Base-by-base conservation (phyloP, 2,329 filamentous ascomycete species). In the Xylariaceae sp. region DNA sequence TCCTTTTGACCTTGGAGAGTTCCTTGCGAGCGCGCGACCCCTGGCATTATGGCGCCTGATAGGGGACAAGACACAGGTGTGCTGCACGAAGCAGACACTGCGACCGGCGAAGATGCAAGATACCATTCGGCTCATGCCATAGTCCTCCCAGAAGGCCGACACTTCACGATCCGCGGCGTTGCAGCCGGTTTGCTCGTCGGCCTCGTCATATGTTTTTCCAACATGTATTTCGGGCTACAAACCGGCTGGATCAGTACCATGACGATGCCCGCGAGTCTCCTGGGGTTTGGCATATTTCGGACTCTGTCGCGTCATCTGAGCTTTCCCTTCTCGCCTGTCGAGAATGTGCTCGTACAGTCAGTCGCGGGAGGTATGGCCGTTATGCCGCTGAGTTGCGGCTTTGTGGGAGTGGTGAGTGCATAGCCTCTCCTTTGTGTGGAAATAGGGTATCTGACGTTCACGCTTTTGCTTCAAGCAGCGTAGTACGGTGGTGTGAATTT, bases 201-300 rank as follows among this genome's bases (percentile, higher is more conserved):
- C 39, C 83, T 94, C 5, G 77, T 97, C 50, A 96, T 97, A 65
- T 94, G 89, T 67, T 96, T 96, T 69, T 95, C 90, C 47, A 99
- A 99, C 68, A 97, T 95, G 77, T 99, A 97, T 71, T 99, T 99
- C 69, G 94, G 94, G n/a, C 77, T 99, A 31, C 94, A 97, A 73
- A 95, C 90, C 28, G 76, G 77, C 57, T 81, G 77, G 77, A 76
- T 83, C 41, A 83, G 86, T 64, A 89, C 90, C 60, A 97, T 99
- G 94, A 89, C 90, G 14, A 97, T 99, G 91, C 94, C 94, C 0
- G 89, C 91, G 1, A 94, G 91, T 18, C 76, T 99, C 54, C 90
- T 99, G 66, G 93, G 94, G 2, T 97, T 97, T 67, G 93, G 91
- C 11, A 88, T 96, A 61, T 99, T 99, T 78, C 90, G 89, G 64